Base-by-base conservation (phyloP, 1,139 yeast genomes). In the Yamadazyma blattariae region DNA sequence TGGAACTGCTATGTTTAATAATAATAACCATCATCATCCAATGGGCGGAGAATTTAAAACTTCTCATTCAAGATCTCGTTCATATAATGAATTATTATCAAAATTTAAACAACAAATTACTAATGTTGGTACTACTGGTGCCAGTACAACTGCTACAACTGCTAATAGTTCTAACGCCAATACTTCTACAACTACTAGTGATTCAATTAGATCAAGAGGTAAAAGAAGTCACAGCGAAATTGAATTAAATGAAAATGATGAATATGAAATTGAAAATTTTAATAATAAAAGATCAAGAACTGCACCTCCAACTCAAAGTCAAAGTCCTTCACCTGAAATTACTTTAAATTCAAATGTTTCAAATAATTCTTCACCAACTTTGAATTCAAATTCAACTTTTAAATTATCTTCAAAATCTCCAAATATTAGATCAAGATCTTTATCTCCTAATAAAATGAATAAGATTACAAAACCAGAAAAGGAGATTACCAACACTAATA, bases 201-300 rank as follows among this genome's bases (percentile, higher is more conserved):
- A 45, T 17, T 15, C 39, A 11, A 36, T 34, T 13, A 35, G 48
- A 29, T 36, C 43, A n/a, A 37, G 44, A 35, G 43, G 44, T 27
- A 47, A 47, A 27, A 46, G 51, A 41, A 42, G 44, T 23, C 44
- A 39, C 27, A 39, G 39, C 30, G 48, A 42, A 17, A 25, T 40
- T 15, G 11, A 27, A 55, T 50, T 35, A 57, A 57, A 42, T 43
- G 66, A 60, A 34, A 64, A 57, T 35, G 28, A 30, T 15, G 15
- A 12, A 8, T 9, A 25, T n/a, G 16, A 12, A 7, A 11, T 16
- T 7, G 30, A 36, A 7, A 25, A 32, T 13, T 33, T 35, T 18
- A 45, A 42, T 29, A 17, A 17, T 17, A 71, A 74, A 46, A 56
- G 77, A 34, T 63, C 75, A 10, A 59, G 71, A 50, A 73, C 79